Base-by-base conservation (phyloP, 257 asterid genomes). In the Jasminum sambac region DNA sequence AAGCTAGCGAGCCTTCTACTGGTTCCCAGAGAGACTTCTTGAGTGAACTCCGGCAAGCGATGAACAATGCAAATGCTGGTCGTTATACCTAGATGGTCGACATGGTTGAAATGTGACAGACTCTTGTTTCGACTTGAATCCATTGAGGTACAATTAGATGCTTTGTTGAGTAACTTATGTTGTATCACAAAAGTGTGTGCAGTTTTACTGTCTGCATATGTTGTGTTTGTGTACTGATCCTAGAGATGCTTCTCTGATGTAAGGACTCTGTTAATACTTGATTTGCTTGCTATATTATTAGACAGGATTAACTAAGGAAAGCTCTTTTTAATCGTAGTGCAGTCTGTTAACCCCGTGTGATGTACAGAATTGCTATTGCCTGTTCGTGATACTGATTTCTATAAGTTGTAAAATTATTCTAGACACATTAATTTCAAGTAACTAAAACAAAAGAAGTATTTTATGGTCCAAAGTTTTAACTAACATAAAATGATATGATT, bases 11-110 rank as follows among this genome's bases (percentile, higher is more conserved):
- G 57, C 80, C 85, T 38, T 73, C 93, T 72, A 69, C 79, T 36
- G 88, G 88, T 64, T 46, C 65, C 82, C 89, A 86, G 82, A 83
- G 84, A 80, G 97, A 94, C 83, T 90, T 94, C 87, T 74, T 81
- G 72, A 83, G 81, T 42, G 94, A 94, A 75, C 92, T 94, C 72
- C 84, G 79, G 66, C 74, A 83, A 76, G 96, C 96, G 14, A 85
- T 89, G 87, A 81, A 70, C 73, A 82, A 74, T 64, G 84, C 88
- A 66, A 84, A 84, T 68, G 74, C 83, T 63, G 74, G 81, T 70
- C 76, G 75, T 46, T 75, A 77, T 68, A 63, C 76, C 63, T 80
- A 78, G 83, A 26, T 43, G 19, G 36, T 77, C 79, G 66, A 52
- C 76, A 67, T 69, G 71, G 42, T 41, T 76, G 69, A 50, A 63